phyloP scores from a whole-genome alignment of 2,329 filamentous ascomycete species.

The Daldinia sp. region DNA sequence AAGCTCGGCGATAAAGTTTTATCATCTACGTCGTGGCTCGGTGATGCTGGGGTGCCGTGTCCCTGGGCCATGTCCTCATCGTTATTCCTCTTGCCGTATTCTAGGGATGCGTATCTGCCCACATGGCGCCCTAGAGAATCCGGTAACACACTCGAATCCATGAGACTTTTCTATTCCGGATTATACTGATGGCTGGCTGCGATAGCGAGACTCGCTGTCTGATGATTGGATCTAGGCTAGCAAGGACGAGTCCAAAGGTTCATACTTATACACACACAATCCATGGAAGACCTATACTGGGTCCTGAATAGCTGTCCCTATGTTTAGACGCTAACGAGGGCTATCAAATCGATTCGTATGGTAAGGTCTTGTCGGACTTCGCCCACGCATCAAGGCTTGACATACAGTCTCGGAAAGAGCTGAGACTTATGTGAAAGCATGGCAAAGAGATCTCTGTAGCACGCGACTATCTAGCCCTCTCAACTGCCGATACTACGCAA shows the following conservation, averaged over 20 bases:
- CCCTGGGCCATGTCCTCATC: slow-evolving; percentile 22
- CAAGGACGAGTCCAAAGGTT: slow-evolving; percentile 21
- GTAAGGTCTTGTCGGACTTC: slow-evolving; percentile 24
- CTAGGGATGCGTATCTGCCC: slow-evolving; percentile 6
- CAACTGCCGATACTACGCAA: slow-evolving; percentile 44
- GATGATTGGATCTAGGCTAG: slow-evolving; percentile 22
- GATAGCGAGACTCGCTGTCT: slow-evolving; percentile 18
- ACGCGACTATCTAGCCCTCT: slow-evolving; percentile 40
- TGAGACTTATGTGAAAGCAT: slow-evolving; percentile 41
- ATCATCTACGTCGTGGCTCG: slow-evolving; percentile 26
- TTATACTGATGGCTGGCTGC: not conserved
- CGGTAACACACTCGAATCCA: slow-evolving; percentile 31
- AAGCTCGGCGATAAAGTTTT: slow-evolving; percentile 26
- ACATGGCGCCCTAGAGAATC: slow-evolving; percentile 4
- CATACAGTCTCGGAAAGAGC: slow-evolving; percentile 41
- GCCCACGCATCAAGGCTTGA: slow-evolving; percentile 33
- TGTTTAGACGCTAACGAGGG: slow-evolving; percentile 8
- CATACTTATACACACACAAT: slow-evolving; percentile 33
- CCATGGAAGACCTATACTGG: slow-evolving; percentile 27
- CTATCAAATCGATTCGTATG: slow-evolving; percentile 23
- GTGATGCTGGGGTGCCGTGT: slow-evolving; percentile 10
- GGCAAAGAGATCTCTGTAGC: slow-evolving; percentile 40
- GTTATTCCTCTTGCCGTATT: slow-evolving; percentile 10
- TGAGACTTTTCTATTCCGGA: slow-evolving; percentile 22
- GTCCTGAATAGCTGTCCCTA: slow-evolving; percentile 19